Percentiles rank a stretch among this genome's conserved stretches.
Evolutionary conservation across 2,329 filamentous ascomycete species (phyloP).

Genomic region (Knoxdaviesia capensis): DNA sequence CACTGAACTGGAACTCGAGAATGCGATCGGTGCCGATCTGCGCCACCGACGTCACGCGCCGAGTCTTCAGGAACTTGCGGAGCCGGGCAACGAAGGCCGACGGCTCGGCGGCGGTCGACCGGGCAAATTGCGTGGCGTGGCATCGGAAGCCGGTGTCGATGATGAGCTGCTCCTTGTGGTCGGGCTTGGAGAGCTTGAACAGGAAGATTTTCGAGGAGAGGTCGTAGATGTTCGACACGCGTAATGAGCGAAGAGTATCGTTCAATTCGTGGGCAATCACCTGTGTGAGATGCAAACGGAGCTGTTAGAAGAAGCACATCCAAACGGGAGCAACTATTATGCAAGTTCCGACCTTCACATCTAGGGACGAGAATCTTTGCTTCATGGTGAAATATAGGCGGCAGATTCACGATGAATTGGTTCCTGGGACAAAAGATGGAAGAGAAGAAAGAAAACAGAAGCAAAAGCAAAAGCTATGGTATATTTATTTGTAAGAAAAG

Average conservation of each 20-base stretch:
- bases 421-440: not conserved
- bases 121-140: constrained; percentile 78
- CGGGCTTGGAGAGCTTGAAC: constrained; percentile 82
- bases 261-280: constrained; percentile 90
- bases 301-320: constrained; percentile 3
- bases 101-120: constrained; percentile 66
- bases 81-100: constrained; percentile 71
- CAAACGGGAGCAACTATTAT: not conserved
- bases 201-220: constrained; percentile 89
- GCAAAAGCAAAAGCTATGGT: too few species aligned
- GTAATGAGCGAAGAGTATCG: constrained; percentile 51
- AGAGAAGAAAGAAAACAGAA: not conserved
- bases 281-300: constrained; percentile 19
- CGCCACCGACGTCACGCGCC: constrained; percentile 57
- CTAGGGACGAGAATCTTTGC: constrained; percentile 60
- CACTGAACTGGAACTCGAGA: constrained; percentile 80
- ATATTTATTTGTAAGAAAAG: too few species aligned
- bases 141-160: constrained; percentile 93
- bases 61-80: constrained; percentile 73
- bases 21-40: constrained; percentile 90
- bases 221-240: constrained; percentile 88
- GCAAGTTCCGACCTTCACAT: constrained; percentile 38
- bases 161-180: constrained; percentile 72
- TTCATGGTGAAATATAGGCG: constrained; percentile 35
- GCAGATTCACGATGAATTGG: not conserved